Conservation (phyloP, 106 monocot genomes). For the Acorus calamus region DNA sequence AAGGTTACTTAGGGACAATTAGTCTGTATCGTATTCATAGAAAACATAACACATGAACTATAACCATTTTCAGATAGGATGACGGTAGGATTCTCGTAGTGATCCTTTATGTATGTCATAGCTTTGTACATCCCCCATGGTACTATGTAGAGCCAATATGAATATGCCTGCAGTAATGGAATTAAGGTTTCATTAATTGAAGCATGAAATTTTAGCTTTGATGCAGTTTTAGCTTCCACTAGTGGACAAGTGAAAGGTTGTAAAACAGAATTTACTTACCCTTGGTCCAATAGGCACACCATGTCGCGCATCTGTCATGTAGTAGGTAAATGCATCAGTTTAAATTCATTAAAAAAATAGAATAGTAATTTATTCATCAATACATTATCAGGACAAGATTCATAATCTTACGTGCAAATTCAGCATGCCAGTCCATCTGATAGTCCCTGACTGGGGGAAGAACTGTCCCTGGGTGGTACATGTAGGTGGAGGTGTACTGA, state of each 20-base stretch:
- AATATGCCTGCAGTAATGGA: slow-evolving; percentile 52
- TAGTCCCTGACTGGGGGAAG: slow-evolving; percentile 31
- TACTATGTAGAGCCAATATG: slow-evolving; percentile 89
- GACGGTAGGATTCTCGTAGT: slow-evolving; percentile 64
- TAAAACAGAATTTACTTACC: slow-evolving; percentile 21
- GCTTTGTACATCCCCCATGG: slow-evolving; percentile 97
- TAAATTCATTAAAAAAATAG: neutral
- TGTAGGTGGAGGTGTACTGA: slow-evolving; percentile 90
- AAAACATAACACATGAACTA: too few species aligned
- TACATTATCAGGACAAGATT: too few species aligned
- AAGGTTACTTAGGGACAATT: neutral
- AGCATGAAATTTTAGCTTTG: neutral
- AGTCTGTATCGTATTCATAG: too few species aligned
- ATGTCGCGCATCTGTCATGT: slow-evolving; percentile 52
- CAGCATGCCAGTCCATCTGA: slow-evolving; percentile 68
- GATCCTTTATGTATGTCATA: slow-evolving; percentile 67
- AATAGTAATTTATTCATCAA: neutral
- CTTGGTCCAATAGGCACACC: slow-evolving; percentile 79
- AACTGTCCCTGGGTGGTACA: slow-evolving; percentile 44
- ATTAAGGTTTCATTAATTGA: neutral
- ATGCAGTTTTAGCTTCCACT: too few species aligned
- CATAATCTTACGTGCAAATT: slow-evolving; percentile 61
- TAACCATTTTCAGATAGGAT: slow-evolving; percentile 82
- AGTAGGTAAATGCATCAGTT: neutral
- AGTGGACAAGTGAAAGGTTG: too few species aligned